Base-by-base conservation (phyloP, 805 yeast species). In the Starmerella khaoyaiensis region DNA sequence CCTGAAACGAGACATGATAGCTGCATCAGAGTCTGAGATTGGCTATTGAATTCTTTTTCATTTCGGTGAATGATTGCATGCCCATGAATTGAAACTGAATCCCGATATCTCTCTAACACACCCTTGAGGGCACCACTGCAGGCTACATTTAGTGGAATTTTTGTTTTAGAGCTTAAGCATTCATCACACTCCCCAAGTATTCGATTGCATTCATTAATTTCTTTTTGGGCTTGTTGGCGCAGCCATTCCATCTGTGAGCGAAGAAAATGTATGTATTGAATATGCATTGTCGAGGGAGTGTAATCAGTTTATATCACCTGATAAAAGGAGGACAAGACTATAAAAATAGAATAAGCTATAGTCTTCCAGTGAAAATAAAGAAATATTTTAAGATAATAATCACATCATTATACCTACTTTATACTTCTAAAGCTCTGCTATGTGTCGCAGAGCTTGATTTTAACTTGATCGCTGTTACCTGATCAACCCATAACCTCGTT, bases 61-160 rank as follows among this genome's bases (percentile, higher is more conserved):
- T 30, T 39, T 14, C 30, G 23, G 18, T 36, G 36, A 21, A 33
- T n/a, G n/a, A 16, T 28, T 20, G 45, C 39, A 8, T n/a, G 20
- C 15, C 38, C 44, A n/a, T 28, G 28, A 9, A 29, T 39, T 12
- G 8, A 1, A 5, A 41, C 22, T 8, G n/a, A 9, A 14, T 29
- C 36, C 18, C 22, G 27, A 14, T 4, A 2, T 14, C 46, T 38
- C 25, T 27, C 14, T 7, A 42, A 36, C 24, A 39, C 24, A n/a
- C 46, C 46, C 3, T 31, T 29, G 29, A 39, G 4, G 2, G 39
- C 42, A 19, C 26, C 41, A 19, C 46, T 39, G 34, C 46, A 42
- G 14, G 46, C 36, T 12, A 42, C 46, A 21, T 42, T 42, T 27
- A 42, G 34, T 22, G 46, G 46, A 22, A 38, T 32, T 19, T 20